Evolutionary conservation across 2,329 filamentous ascomycete species (phyloP), one percentile per base, ranked within the genome.

Genomic region (Onygenales sp.): DNA sequence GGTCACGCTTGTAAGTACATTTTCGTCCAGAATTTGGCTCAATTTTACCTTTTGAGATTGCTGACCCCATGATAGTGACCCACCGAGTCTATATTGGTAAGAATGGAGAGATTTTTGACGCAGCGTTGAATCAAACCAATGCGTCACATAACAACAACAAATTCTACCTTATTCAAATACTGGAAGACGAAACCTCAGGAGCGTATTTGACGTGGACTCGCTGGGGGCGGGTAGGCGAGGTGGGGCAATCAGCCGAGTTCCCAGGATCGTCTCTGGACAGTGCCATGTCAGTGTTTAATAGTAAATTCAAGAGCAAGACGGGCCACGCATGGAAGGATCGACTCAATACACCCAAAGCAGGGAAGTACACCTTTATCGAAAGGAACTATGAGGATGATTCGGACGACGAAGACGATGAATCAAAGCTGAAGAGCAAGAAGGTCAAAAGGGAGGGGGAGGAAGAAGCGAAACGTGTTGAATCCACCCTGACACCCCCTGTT

Each of bases 361-460:
- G 77, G 0, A 83, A 78, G 36, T 95, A 95, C 63, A 85, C 85
- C 2, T 95, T 89, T 64, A 77, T 95, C 9, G 88, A 94, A 70
- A 80, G 80, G 42, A 86, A 80, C 63, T 95, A 94, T 64, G 82
- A 86, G 48, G 78, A 81, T 11, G 65, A 69, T 6, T 76, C 79
- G 0, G 77, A 70, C 14, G 67, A 75, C 1, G 71, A 67, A 2
- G 70, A 69, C 14, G 63, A 47, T n/a, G 57, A 63, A 8, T 58
- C 61, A 5, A 54, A 58, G 10, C 63, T 62, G 7, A 63, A 67
- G 42, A 55, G 56, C 6, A 64, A 62, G 10, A 56, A 55, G 2
- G 54, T 58, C 9, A 61, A 57, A 10, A 61, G 61, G 2, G 70
- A 71, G 39, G 65, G 66, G 8, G 58, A 63, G 7, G 61, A 68